Conservation (phyloP, 2,329 filamentous ascomycete genomes). For the Verticillium dahliae region DNA sequence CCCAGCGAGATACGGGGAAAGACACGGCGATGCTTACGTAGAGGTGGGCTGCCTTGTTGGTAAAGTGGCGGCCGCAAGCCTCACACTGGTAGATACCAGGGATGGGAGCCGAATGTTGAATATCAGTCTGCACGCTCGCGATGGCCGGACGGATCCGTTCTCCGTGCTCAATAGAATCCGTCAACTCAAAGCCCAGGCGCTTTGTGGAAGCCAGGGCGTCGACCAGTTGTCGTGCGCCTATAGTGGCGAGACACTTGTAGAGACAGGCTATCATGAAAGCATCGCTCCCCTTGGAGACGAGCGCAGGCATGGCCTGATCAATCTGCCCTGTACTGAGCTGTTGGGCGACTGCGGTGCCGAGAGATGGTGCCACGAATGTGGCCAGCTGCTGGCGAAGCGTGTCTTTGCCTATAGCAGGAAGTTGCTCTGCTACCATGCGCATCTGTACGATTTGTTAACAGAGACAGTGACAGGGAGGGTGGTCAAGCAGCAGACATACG, state of each 20-base stretch:
- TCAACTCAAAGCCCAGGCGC: slow-evolving; percentile 47
- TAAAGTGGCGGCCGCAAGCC: background rate
- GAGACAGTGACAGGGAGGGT: background rate
- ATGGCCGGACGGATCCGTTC: background rate
- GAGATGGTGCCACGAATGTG: background rate
- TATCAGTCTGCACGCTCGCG: background rate
- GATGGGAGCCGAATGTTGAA: background rate
- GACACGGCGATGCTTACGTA: background rate
- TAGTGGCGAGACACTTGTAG: slow-evolving; percentile 44
- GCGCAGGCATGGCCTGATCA: slow-evolving; percentile 33
- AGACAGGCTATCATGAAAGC: slow-evolving; percentile 46
- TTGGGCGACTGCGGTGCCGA: slow-evolving; percentile 27
- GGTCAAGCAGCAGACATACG: slow-evolving; percentile 28
- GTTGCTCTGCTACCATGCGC: background rate
- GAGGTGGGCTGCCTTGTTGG: background rate
- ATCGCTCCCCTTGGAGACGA: slow-evolving; percentile 36
- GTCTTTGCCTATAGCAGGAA: background rate
- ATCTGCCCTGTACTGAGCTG: slow-evolving; percentile 34
- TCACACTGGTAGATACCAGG: background rate
- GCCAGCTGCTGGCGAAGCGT: background rate
- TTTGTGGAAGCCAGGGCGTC: slow-evolving; percentile 51
- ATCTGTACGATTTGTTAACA: slow-evolving; percentile 17
- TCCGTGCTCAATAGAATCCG: slow-evolving; percentile 39
- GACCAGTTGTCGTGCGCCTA: slow-evolving; percentile 46
- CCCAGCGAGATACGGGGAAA: background rate